Base-by-base conservation (phyloP, 768 basidiomycete genomes). In the Leccinum disarticulatum region DNA sequence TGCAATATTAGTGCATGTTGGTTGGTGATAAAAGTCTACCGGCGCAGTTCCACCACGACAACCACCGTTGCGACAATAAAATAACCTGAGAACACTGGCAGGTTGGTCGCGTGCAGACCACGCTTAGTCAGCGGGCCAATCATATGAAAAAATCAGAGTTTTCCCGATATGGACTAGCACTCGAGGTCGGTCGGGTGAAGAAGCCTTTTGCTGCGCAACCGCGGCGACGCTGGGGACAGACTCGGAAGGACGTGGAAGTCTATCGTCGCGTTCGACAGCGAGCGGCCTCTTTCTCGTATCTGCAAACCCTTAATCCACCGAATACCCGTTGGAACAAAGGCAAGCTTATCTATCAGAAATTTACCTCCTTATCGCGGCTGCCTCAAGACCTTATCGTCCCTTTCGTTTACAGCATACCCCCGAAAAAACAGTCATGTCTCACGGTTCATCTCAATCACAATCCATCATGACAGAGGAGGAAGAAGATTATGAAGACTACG, bases 401-500 rank as follows among this genome's bases (percentile, higher is more conserved):
- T 64, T 62, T 65, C 61, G 59, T 66, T 68, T 70, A 70, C 71
- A 73, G 72, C 68, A 74, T 73, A 73, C 72, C 72, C 60, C 64
- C 66, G 61, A 69, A 65, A 33, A 66, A 71, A 66, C 54, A 63
- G 71, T 67, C 57, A 87, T 86, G 86, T 87, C 86, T 77, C 85
- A 87, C 85, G 86, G 83, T 72, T 87, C 88, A 64, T 88, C 87
- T 74, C 83, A 77, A 80, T 86, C 77, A 78, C 83, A 77, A 71
- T 90, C 88, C 73, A 81, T 90, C 81, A 88, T 90, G 87, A 90
- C 89, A 52, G 90, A 92, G 78, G 90, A 93, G 78, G 91, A 92
- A 75, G 93, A 96, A 76, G 93, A 95, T 70, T 90, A 89, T 83
- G 93, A 95, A 77, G 93, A 95, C 75, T 90, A 87, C 70, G 83